Percentiles rank a stretch among this genome's conserved stretches.
These are phyloP conservation scores for Arachnopeziza araneosa DNA, from an alignment of 2,329 filamentous ascomycete species.

Conservation along the genomic window DNA sequence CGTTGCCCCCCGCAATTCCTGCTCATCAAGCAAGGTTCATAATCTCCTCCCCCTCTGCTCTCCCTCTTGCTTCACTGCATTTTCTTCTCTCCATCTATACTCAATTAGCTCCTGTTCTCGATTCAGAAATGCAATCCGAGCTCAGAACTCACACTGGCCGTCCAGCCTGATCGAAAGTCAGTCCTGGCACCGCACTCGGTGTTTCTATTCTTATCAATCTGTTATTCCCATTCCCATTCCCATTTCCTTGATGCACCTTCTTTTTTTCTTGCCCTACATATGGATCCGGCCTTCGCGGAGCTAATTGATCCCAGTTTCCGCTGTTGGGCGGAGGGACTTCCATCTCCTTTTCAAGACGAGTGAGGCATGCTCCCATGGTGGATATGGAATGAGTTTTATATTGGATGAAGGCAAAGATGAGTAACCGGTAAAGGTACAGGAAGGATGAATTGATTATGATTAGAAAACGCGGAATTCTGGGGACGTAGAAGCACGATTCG, in stretches of 20 bases:
- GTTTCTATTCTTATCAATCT: slow-evolving; percentile 12
- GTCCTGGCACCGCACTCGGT: slow-evolving; percentile 13
- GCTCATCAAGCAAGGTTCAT: too few species aligned
- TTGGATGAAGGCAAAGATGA: not conserved
- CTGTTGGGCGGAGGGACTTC: not conserved
- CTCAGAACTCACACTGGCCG: slow-evolving; percentile 15
- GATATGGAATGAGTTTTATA: too few species aligned
- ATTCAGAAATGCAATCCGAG: not conserved
- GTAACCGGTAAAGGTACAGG: not conserved
- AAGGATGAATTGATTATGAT: not conserved
- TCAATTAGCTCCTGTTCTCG: not conserved
- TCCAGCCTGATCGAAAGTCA: slow-evolving; percentile 20
- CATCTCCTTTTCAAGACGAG: not conserved
- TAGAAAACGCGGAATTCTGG: not conserved
- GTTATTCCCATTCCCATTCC: slow-evolving; percentile 4
- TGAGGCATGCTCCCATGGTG: not conserved
- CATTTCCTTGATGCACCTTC: not conserved
- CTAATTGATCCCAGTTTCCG: not conserved
- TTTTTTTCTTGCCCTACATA: not conserved
- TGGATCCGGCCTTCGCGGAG: not conserved
- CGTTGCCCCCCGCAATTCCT: too few species aligned
- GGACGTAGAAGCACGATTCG: not conserved
- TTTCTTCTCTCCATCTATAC: slow-evolving; percentile 15
- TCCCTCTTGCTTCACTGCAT: slow-evolving; percentile 1
- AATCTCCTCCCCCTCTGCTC: not conserved